Evolutionary conservation across 805 yeast species (phyloP).

Genomic region (Lipomyces yamadae): DNA sequence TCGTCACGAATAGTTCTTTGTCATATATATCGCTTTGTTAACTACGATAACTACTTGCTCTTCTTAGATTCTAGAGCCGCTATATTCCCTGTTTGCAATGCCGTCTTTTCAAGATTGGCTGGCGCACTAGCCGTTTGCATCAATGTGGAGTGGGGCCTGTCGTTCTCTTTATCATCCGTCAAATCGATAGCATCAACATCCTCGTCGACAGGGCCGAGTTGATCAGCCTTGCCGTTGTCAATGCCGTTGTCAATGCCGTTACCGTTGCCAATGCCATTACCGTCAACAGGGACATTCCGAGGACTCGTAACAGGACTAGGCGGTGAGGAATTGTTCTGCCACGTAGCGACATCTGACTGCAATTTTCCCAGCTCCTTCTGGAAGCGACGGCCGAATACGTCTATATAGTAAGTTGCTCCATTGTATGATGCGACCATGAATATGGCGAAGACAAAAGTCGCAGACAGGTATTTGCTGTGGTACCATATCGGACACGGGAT

Average conservation of each 20-base stretch:
- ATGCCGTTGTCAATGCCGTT: background rate
- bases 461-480: constrained; percentile 66
- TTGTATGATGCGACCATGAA: constrained; percentile 82
- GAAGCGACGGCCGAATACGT: constrained; percentile 85
- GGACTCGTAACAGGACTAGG: constrained; percentile 29
- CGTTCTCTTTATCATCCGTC: constrained; percentile 3
- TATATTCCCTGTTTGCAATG: background rate
- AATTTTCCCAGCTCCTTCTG: constrained; percentile 81
- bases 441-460: constrained; percentile 69
- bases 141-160: background rate
- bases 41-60: background rate
- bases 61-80: background rate
- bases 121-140: background rate
- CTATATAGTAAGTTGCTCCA: constrained; percentile 94
- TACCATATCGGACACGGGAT: constrained; percentile 88
- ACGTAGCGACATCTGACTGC: constrained; percentile 67
- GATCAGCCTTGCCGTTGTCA: background rate
- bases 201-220: constrained; percentile 5
- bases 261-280: background rate
- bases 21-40: background rate
- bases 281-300: background rate
- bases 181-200: constrained; percentile 22
- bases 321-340: constrained; percentile 34
- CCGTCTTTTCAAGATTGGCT: background rate
- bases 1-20: background rate